Percentiles rank a stretch among this genome's conserved stretches.
These are phyloP conservation scores for Rhododendron ferrugineum DNA, from an alignment of 148 eudicot genomes.

Conservation along the genomic window DNA sequence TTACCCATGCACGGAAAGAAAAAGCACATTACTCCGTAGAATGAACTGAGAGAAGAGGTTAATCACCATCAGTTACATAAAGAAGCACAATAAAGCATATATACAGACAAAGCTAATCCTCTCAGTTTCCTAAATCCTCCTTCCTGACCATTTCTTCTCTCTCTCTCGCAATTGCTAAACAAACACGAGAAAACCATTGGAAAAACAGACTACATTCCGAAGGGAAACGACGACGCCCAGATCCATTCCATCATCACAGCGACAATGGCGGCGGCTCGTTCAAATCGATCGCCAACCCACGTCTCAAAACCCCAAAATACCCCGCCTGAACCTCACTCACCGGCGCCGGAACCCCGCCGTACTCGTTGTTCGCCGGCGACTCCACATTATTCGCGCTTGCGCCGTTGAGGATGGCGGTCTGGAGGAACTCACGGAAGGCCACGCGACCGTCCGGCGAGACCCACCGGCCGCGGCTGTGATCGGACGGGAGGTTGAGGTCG, in stretches of 20 bases:
- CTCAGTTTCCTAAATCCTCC: neutral
- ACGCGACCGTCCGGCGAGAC: constrained; percentile 17
- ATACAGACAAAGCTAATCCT: neutral
- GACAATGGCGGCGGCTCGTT: constrained; percentile 57
- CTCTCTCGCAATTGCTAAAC: neutral
- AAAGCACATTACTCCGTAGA: neutral
- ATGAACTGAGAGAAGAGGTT: neutral
- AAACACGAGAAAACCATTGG: neutral
- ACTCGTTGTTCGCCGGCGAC: neutral
- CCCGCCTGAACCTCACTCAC: constrained; percentile 14
- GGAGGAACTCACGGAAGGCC: constrained; percentile 29
- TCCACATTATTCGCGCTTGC: neutral
- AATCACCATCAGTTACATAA: too few relatives aligned
- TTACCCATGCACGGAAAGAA: neutral
- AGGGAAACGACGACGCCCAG: neutral
- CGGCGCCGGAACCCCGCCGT: constrained; percentile 8
- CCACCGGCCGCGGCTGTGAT: constrained; percentile 22
- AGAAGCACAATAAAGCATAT: neutral
- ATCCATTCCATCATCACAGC: constrained; percentile 11
- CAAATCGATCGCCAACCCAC: constrained; percentile 45
- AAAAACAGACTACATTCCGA: neutral
- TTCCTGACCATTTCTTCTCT: neutral
- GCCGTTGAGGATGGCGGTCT: constrained; percentile 11
- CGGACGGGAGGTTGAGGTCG: constrained; percentile 36
- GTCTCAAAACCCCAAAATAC: constrained; percentile 27